A percentile compares a stretch with the other conserved stretches of the same genome.
Evolutionary conservation across 768 basidiomycete species (phyloP).

Genomic region (Boletus rufocinnamomeus): DNA sequence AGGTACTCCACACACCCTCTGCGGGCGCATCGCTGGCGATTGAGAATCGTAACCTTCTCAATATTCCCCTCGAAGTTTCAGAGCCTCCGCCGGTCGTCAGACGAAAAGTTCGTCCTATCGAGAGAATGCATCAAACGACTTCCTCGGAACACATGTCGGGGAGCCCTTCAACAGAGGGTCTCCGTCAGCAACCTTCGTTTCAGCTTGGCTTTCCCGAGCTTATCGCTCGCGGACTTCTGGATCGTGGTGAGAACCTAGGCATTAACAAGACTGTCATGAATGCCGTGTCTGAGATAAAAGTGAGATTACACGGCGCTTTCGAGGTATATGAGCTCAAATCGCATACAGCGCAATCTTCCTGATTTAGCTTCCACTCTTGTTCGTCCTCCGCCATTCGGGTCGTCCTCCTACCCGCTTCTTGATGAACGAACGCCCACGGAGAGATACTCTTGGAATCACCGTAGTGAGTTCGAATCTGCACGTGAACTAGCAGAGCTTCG

Average conservation of each 20-base stretch:
- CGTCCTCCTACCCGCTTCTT: constrained; percentile 57
- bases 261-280: constrained; percentile 82
- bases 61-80: constrained; percentile 69
- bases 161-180: constrained; percentile 31
- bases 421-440: constrained; percentile 61
- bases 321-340: constrained; percentile 11
- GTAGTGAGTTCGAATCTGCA: constrained; percentile 69
- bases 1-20: constrained; percentile 69
- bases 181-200: constrained; percentile 44
- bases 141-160: constrained; percentile 22
- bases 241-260: constrained; percentile 77
- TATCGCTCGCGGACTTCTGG: constrained; percentile 69
- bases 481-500: constrained; percentile 57
- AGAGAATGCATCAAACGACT: constrained; percentile 34
- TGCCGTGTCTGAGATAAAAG: constrained; percentile 77
- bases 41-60: constrained; percentile 80
- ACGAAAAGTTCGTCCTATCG: constrained; percentile 37
- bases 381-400: constrained; percentile 47
- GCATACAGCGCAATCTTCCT: constrained; percentile 74
- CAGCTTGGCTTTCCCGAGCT: constrained; percentile 67
- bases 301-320: constrained; percentile 34
- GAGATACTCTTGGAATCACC: constrained; percentile 69
- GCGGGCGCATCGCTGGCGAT: constrained; percentile 77
- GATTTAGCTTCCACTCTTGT: constrained; percentile 74
- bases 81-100: constrained; percentile 42